Conservation (phyloP, 2,329 filamentous ascomycete species). For the Aureobasidium musti region DNA sequence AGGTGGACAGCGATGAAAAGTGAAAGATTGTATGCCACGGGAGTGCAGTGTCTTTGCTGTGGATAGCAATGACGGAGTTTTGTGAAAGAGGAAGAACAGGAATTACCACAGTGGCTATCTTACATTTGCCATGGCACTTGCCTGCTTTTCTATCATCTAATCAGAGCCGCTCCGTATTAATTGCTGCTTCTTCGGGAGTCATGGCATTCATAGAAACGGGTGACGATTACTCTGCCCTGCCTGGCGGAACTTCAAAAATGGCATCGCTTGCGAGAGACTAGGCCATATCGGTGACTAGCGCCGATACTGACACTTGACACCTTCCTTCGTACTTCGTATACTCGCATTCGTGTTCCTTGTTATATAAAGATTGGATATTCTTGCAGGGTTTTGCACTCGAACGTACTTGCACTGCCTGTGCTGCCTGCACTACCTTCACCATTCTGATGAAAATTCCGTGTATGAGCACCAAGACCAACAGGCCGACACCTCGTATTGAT, state of each 20-base stretch:
- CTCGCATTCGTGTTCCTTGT: background rate
- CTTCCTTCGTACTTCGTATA: background rate
- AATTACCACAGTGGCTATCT: background rate
- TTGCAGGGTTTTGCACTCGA: background rate
- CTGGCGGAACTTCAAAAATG: constrained; percentile 1
- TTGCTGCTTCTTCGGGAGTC: background rate
- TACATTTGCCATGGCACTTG: constrained; percentile 1
- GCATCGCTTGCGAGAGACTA: constrained; percentile 15
- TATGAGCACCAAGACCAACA: background rate
- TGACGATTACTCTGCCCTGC: background rate
- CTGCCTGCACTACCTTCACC: too few species aligned
- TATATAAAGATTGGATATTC: background rate
- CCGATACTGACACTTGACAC: background rate
- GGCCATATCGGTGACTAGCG: background rate
- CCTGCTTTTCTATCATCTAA: constrained; percentile 7
- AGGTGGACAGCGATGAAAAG: background rate
- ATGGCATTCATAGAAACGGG: background rate
- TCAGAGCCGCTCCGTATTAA: background rate
- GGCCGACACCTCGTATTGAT: background rate
- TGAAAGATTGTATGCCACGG: background rate
- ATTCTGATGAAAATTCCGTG: too few species aligned
- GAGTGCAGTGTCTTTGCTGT: background rate
- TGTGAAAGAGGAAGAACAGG: background rate
- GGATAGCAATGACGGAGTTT: background rate
- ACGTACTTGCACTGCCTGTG: background rate